Evolutionary conservation across 1,284 basidiomycete species (phyloP).

Genomic region (Boletus semigastroideus): DNA sequence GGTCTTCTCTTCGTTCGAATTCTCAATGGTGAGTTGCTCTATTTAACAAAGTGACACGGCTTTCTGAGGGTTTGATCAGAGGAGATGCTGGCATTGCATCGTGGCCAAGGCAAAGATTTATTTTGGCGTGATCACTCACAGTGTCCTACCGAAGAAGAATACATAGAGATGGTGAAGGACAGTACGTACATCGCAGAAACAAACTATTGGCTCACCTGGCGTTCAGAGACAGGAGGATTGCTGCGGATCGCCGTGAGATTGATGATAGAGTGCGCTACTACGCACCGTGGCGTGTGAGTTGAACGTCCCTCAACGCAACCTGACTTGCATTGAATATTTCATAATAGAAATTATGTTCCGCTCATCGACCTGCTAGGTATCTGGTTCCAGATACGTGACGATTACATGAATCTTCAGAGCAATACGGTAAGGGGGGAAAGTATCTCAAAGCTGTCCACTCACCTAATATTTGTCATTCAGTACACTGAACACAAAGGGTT

Average conservation of each 20-base stretch:
- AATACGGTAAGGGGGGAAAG: slow-evolving; percentile 55
- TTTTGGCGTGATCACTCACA: slow-evolving; percentile 77
- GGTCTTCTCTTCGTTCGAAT: slow-evolving; percentile 53
- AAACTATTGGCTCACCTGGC: neutral
- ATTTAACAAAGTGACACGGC: neutral
- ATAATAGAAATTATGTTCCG: slow-evolving; percentile 79
- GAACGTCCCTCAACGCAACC: neutral
- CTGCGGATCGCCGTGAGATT: slow-evolving; percentile 91
- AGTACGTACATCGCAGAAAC: slow-evolving; percentile 46
- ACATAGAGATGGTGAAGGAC: slow-evolving; percentile 82
- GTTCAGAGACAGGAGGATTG: slow-evolving; percentile 89
- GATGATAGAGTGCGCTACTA: slow-evolving; percentile 86
- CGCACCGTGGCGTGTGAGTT: slow-evolving; percentile 56
- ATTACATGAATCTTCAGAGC: slow-evolving; percentile 94
- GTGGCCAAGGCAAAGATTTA: slow-evolving; percentile 80
- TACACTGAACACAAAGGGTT: slow-evolving; percentile 92
- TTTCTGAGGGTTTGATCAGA: slow-evolving; percentile 38
- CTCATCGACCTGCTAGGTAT: slow-evolving; percentile 92
- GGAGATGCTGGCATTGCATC: slow-evolving; percentile 76
- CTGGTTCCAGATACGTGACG: slow-evolving; percentile 95
- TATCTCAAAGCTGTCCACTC: neutral
- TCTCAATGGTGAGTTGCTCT: slow-evolving; percentile 57
- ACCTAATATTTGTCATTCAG: slow-evolving; percentile 37
- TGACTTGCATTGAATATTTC: neutral
- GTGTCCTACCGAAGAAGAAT: slow-evolving; percentile 83